Percentiles rank a stretch among this genome's conserved stretches.
These are phyloP conservation scores for Saturnispora gosingensis DNA, from an alignment of 805 yeast species.

Conservation along the genomic window DNA sequence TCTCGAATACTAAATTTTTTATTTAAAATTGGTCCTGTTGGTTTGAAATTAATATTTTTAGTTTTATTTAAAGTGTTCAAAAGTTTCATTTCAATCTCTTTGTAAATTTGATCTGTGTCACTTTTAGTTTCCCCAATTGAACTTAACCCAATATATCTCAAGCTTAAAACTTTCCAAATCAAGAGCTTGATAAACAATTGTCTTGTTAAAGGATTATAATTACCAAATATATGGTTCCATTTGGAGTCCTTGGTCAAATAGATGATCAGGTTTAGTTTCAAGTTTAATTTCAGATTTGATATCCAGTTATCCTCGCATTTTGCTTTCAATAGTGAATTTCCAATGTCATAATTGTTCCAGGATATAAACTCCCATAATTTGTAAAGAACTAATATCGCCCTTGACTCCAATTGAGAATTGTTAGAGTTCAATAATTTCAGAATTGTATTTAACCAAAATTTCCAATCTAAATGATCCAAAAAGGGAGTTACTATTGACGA, in stretches of 20 bases:
- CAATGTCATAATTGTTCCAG: constrained; percentile 11
- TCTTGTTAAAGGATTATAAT: constrained; percentile 74
- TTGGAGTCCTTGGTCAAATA: constrained; percentile 44
- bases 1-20: constrained; percentile 35
- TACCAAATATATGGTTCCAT: constrained; percentile 56
- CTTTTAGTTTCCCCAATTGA: constrained; percentile 5
- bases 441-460: constrained; percentile 61
- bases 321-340: neutral
- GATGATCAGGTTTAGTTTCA: constrained; percentile 39
- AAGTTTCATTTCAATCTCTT: constrained; percentile 27
- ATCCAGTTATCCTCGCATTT: constrained; percentile 28
- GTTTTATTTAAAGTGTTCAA: constrained; percentile 20
- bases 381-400: constrained; percentile 57
- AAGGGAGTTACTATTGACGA: neutral
- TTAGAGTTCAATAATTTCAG: constrained; percentile 53
- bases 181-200: constrained; percentile 58
- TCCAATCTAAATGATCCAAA: constrained; percentile 46
- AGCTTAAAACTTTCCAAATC: constrained; percentile 51
- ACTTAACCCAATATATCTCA: constrained; percentile 11
- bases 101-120: constrained; percentile 10
- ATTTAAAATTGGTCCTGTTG: constrained; percentile 36
- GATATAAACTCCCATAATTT: constrained; percentile 70
- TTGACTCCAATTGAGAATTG: constrained; percentile 51
- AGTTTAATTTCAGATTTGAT: constrained; percentile 27
- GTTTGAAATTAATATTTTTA: constrained; percentile 13